phyloP scores from a whole-genome alignment of 768 basidiomycete species.

The Leccinum arenicola region DNA sequence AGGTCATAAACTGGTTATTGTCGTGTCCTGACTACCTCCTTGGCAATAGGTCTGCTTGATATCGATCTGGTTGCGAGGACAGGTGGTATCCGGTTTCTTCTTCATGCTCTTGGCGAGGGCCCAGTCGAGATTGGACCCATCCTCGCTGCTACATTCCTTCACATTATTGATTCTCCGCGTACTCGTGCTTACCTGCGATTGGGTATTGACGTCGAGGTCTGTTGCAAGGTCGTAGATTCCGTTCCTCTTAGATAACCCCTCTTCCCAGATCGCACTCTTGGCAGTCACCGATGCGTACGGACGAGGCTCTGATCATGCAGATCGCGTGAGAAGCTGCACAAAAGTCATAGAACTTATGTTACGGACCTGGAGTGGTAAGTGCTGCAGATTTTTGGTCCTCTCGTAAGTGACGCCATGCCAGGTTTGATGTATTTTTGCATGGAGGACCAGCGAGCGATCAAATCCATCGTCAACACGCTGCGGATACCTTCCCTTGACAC shows the following conservation, averaged over 20 bases:
- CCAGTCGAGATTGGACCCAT: constrained; percentile 78
- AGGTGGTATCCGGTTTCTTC: constrained; percentile 81
- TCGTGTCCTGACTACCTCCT: constrained; percentile 8
- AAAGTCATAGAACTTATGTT: constrained; percentile 81
- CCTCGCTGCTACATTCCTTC: constrained; percentile 76
- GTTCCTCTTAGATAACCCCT: neutral
- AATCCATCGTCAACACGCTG: constrained; percentile 79
- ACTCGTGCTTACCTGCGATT: constrained; percentile 75
- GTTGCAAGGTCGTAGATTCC: constrained; percentile 11
- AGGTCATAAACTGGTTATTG: constrained; percentile 4
- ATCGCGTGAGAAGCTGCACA: constrained; percentile 74
- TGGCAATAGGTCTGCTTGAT: constrained; percentile 74
- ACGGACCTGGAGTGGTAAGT: constrained; percentile 90
- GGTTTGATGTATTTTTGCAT: constrained; percentile 94
- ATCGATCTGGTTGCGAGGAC: constrained; percentile 76
- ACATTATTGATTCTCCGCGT: constrained; percentile 81
- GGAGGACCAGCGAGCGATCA: constrained; percentile 82
- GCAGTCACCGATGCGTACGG: constrained; percentile 93
- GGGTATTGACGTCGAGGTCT: constrained; percentile 87
- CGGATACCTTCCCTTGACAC: constrained; percentile 86
- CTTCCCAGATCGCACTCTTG: constrained; percentile 70
- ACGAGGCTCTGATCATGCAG: constrained; percentile 72
- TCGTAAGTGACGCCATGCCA: constrained; percentile 26
- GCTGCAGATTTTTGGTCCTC: neutral
- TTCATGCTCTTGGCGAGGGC: constrained; percentile 88